Evolutionary conservation across 1,284 basidiomycete genomes (phyloP).

Genomic region (Neotropicomus parvogracilis): DNA sequence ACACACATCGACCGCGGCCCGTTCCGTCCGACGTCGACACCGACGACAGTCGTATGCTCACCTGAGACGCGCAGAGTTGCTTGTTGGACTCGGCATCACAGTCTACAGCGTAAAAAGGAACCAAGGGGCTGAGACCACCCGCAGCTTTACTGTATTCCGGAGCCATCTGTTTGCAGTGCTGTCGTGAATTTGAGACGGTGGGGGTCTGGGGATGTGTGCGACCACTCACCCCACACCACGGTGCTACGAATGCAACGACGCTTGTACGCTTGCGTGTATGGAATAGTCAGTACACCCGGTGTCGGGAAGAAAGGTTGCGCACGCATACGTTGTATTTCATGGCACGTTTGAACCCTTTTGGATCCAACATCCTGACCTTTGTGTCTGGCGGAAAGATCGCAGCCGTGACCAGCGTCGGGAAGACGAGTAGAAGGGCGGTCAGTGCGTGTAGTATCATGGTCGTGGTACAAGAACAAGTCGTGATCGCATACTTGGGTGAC

Average conservation of each 20-base stretch:
- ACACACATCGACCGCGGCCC: neutral
- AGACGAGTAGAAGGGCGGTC: slow-evolving; percentile 26
- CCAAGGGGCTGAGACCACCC: slow-evolving; percentile 71
- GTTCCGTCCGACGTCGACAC: neutral
- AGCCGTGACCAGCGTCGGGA: slow-evolving; percentile 58
- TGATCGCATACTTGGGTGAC: slow-evolving; percentile 10
- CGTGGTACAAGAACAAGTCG: slow-evolving; percentile 3
- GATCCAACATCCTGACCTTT: slow-evolving; percentile 72
- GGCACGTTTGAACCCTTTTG: slow-evolving; percentile 66
- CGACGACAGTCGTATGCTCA: slow-evolving; percentile 23
- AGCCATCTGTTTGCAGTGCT: slow-evolving; percentile 85
- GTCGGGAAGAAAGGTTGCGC: neutral
- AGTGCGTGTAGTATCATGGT: slow-evolving; percentile 27
- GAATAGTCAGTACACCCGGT: neutral
- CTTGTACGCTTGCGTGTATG: slow-evolving; percentile 57
- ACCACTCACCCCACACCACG: slow-evolving; percentile 78
- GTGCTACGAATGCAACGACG: slow-evolving; percentile 85
- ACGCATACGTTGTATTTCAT: slow-evolving; percentile 74
- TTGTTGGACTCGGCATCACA: slow-evolving; percentile 87
- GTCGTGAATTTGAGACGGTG: neutral
- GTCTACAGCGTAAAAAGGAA: slow-evolving; percentile 88
- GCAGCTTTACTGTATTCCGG: slow-evolving; percentile 88
- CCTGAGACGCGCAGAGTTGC: slow-evolving; percentile 76
- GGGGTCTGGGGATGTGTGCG: neutral
- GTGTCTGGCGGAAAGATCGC: slow-evolving; percentile 71